These are phyloP conservation scores for Cephaloascus albidus DNA, from an alignment of 805 yeast genomes.

Conservation along the genomic window DNA sequence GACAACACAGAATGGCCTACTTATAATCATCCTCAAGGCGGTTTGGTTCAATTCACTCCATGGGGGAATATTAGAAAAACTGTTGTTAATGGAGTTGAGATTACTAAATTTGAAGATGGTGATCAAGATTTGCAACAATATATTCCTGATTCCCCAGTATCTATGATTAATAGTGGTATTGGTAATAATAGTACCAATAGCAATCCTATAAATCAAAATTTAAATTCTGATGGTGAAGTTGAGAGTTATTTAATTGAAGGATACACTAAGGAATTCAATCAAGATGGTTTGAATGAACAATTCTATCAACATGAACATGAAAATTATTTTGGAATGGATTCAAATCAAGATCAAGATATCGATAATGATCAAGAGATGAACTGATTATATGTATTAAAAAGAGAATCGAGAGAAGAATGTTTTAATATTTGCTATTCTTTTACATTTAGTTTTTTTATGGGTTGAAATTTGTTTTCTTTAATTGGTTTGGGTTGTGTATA, in stretches of 20 bases:
- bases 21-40: slow-evolving; percentile 55
- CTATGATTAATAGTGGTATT: background rate
- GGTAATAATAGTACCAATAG: background rate
- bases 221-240: background rate
- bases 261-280: background rate
- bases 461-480: too few species aligned
- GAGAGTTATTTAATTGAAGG: background rate
- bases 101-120: background rate
- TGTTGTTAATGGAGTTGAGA: background rate
- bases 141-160: background rate
- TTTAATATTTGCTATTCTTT: too few species aligned
- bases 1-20: slow-evolving; percentile 5
- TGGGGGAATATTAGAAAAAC: slow-evolving; percentile 44
- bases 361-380: background rate
- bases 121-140: background rate
- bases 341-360: slow-evolving; percentile 6
- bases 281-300: background rate
- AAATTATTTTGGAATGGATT: slow-evolving; percentile 16
- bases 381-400: too few species aligned
- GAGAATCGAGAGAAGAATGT: too few species aligned
- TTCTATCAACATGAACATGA: slow-evolving; percentile 15
- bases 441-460: slow-evolving; percentile 27
- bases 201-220: background rate
- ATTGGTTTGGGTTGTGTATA: background rate
- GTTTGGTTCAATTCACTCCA: slow-evolving; percentile 51